Percentiles rank a stretch among this genome's conserved stretches.
Evolutionary conservation across 2,329 filamentous ascomycete genomes (phyloP).

Genomic region (Xylariaceae sp.): DNA sequence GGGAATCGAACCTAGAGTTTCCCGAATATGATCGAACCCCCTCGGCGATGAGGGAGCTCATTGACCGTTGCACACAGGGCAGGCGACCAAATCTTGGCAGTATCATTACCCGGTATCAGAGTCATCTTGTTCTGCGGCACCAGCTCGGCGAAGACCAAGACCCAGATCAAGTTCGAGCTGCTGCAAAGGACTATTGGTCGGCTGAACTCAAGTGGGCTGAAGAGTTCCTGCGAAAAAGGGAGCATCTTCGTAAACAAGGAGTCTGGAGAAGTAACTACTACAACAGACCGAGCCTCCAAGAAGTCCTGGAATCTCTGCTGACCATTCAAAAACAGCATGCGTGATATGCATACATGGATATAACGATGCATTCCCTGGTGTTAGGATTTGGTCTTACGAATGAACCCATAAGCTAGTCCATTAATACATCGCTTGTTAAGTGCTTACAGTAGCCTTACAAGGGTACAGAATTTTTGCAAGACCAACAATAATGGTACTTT

Average conservation of each 20-base stretch:
- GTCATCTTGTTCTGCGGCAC: conserved; percentile 52
- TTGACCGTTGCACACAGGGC: conserved; percentile 59
- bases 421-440: not conserved
- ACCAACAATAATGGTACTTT: conserved; percentile 3
- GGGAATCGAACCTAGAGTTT: conserved; percentile 62
- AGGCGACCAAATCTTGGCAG: conserved; percentile 52
- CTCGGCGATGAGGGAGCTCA: conserved; percentile 50
- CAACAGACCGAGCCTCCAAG: conserved; percentile 51
- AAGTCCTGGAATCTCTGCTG: conserved; percentile 47
- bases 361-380: not conserved
- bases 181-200: conserved; percentile 55
- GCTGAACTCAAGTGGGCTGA: conserved; percentile 55
- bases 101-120: conserved; percentile 51
- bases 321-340: conserved; percentile 26
- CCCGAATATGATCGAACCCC: conserved; percentile 58
- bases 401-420: not conserved
- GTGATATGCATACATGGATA: not conserved
- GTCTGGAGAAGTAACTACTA: conserved; percentile 59
- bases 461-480: not conserved
- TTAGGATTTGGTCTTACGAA: not conserved
- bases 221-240: conserved; percentile 51
- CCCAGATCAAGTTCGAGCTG: conserved; percentile 41
- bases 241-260: conserved; percentile 45
- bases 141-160: conserved; percentile 42
- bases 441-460: not conserved